These are phyloP conservation scores for Abrus pulchellus DNA, from an alignment of 306 rosid species.

Conservation along the genomic window DNA sequence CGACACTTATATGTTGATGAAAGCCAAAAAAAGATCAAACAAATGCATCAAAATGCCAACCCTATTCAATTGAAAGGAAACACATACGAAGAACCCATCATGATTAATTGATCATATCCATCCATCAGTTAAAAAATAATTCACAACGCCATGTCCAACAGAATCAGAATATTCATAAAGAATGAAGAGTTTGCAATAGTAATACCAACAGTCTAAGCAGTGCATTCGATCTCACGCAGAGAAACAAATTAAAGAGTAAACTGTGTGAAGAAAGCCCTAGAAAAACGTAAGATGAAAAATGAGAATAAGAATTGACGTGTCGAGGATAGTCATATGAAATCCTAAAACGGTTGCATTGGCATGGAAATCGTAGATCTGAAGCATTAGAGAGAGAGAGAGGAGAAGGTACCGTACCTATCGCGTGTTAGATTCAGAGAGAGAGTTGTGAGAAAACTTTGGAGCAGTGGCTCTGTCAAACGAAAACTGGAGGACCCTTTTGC, in stretches of 20 bases:
- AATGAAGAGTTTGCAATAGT: neutral
- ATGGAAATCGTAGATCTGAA: constrained; percentile 40
- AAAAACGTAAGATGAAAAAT: neutral
- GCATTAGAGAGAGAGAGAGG: neutral
- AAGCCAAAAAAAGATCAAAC: neutral
- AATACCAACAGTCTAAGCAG: neutral
- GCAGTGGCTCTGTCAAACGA: neutral
- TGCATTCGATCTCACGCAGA: neutral
- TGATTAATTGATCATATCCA: neutral
- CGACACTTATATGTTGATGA: neutral
- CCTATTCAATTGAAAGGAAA: neutral
- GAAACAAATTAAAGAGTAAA: neutral
- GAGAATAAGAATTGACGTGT: neutral
- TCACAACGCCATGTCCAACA: neutral
- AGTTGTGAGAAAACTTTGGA: neutral
- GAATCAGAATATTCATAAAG: neutral
- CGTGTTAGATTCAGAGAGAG: constrained; percentile 38
- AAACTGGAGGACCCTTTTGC: neutral
- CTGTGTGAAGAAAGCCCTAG: neutral
- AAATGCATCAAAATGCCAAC: neutral
- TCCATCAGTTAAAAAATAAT: neutral
- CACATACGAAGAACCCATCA: neutral
- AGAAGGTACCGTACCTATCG: constrained; percentile 20
- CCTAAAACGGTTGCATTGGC: neutral
- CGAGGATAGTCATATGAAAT: constrained; percentile 8